Percentiles rank a stretch among this genome's conserved stretches.
Conservation (phyloP, 2,329 filamentous ascomycete genomes). For the Aspergillus uvarum region DNA sequence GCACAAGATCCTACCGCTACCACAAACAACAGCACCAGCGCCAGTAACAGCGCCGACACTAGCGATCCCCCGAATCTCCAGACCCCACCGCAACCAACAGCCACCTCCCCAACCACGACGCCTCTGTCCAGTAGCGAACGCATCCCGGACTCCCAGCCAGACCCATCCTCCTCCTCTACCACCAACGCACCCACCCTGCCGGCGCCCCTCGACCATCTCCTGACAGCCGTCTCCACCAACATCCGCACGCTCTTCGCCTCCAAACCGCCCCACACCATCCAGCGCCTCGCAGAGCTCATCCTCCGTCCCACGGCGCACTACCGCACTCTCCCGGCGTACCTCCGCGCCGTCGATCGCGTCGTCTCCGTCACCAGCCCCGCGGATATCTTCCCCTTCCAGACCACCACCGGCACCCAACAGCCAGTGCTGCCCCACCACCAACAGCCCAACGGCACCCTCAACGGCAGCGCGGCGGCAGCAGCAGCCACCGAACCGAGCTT, state of each 20-base stretch:
- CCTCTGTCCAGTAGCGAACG: conserved; percentile 39
- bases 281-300: conserved; percentile 85
- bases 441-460: conserved; percentile 57
- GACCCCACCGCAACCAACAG: conserved; percentile 35
- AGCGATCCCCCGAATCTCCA: conserved; percentile 29
- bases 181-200: conserved; percentile 53
- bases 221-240: conserved; percentile 59
- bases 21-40: conserved; percentile 35
- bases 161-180: conserved; percentile 31
- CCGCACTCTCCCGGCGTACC: conserved; percentile 75
- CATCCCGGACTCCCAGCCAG: conserved; percentile 45
- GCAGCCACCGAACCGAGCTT: conserved; percentile 33
- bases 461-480: conserved; percentile 17
- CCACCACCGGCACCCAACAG: conserved; percentile 21
- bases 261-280: conserved; percentile 86
- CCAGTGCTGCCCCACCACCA: conserved; percentile 1
- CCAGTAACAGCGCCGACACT: conserved; percentile 33
- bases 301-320: conserved; percentile 76
- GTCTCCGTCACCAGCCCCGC: conserved; percentile 83
- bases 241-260: conserved; percentile 66
- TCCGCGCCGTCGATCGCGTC: conserved; percentile 87
- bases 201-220: conserved; percentile 61
- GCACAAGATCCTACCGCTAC: conserved; percentile 31
- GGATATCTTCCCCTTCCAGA: conserved; percentile 74
- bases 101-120: conserved; percentile 33